Evolutionary conservation across 352 stramenopile genomes (phyloP), one percentile per base, ranked within the genome.

Genomic region (Phytophthora aleatoria): DNA sequence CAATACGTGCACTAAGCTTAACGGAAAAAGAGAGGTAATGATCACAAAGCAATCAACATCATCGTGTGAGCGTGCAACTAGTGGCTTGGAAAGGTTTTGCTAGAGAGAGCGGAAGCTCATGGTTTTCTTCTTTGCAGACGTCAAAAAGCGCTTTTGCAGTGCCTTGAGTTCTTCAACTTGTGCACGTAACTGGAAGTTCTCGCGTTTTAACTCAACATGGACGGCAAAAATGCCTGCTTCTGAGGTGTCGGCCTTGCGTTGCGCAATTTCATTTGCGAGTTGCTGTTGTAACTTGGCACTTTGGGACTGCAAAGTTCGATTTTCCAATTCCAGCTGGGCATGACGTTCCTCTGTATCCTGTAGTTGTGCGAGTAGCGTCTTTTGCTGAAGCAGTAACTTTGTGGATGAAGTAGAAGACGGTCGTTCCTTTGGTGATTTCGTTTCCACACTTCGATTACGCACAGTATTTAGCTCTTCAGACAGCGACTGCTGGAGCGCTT

Each of bases 111-210:
- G 78, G 38, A 91, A 91, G 35, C 64, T 77, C 67, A 92, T 88
- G 41, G 71, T 90, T 54, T 85, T 89, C 61, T 91, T 93, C 55
- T 87, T 91, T 16, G 77, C 81, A n/a, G 77, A 79, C 4, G 79
- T 87, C 36, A 91, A 67, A 57, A 88, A 91, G 41, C 74, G 73
- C 42, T 78, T 77, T 61, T 92, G 79, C 2, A 91, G 61, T 33
- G 79, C 73, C 50, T 93, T 88, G 57, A 93, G 73, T 59, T 93
- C 85, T 27, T 90, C 77, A 10, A 93, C 63, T 62, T 91, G 84
- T 20, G 73, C 55, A n/a, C 71, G 64, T 30, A 93, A 51, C 51
- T 87, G 75, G 39, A 75, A 76, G 47, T 93, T 93, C 55, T 93
- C 85, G 33, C 83, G 79, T 59, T 91, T 93, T 20, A 93, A 73